Percentiles rank a stretch among this genome's conserved stretches.
These are phyloP conservation scores for Carex myosuroides DNA, from an alignment of 176 grass and related monocot species.

Conservation along the genomic window DNA sequence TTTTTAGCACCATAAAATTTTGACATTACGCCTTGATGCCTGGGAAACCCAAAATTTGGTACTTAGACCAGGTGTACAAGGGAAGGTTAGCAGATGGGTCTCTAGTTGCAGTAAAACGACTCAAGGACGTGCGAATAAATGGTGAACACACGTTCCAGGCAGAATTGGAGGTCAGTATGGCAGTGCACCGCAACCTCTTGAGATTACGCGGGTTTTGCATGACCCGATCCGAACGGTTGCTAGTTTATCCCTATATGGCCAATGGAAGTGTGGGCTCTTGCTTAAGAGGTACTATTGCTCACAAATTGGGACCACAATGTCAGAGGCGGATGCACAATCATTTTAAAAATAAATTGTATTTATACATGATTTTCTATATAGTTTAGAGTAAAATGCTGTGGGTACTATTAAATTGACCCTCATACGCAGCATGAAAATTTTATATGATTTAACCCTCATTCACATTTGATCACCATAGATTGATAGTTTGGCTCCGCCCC, in stretches of 20 bases:
- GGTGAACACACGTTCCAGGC: conserved; percentile 63
- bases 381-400: no score
- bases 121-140: no score
- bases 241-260: conserved; percentile 74
- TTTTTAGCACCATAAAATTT: background rate
- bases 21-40: background rate
- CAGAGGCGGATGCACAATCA: no score
- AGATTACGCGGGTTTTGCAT: conserved; percentile 76
- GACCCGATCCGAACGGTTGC: conserved; percentile 69
- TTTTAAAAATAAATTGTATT: no score
- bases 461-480: no score
- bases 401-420: no score
- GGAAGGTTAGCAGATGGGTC: conserved; percentile 59
- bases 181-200: conserved; percentile 64
- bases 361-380: no score
- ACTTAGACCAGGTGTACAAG: conserved; percentile 40
- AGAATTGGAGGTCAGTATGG: conserved; percentile 84
- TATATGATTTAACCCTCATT: no score
- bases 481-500: no score
- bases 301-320: no score
- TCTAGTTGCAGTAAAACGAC: conserved; percentile 74
- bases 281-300: conserved; percentile 33
- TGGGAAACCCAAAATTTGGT: background rate
- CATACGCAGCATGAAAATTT: no score
- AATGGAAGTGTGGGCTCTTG: conserved; percentile 65